Conservation (phyloP, 495 filamentous ascomycete species). For the Lichina pygmaea region DNA sequence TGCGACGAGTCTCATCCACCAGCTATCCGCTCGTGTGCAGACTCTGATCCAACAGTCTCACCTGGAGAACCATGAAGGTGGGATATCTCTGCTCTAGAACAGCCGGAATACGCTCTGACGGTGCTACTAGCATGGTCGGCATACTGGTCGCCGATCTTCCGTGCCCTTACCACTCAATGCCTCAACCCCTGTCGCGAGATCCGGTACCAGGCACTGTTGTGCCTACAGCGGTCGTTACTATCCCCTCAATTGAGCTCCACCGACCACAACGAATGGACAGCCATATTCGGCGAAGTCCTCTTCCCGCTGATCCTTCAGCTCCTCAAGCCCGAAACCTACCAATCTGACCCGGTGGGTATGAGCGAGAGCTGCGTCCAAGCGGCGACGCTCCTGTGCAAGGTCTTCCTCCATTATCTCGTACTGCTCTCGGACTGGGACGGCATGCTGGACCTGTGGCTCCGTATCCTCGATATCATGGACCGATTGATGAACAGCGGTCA, state of each 20-base stretch:
- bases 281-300: slow-evolving; percentile 81
- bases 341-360: slow-evolving; percentile 81
- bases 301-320: slow-evolving; percentile 80
- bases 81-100: background rate
- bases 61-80: slow-evolving; percentile 64
- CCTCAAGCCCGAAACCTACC: slow-evolving; percentile 87
- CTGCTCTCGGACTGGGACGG: slow-evolving; percentile 61
- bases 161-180: slow-evolving; percentile 65
- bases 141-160: slow-evolving; percentile 92
- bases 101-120: background rate
- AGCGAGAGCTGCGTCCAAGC: slow-evolving; percentile 82
- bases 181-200: slow-evolving; percentile 90
- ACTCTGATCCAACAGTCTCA: slow-evolving; percentile 77
- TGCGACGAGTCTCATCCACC: slow-evolving; percentile 53
- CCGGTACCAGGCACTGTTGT: slow-evolving; percentile 65
- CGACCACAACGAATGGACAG: slow-evolving; percentile 74
- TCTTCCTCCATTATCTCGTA: slow-evolving; percentile 83
- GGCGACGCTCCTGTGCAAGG: slow-evolving; percentile 73
- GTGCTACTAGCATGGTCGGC: slow-evolving; percentile 56
- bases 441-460: slow-evolving; percentile 83
- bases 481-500: slow-evolving; percentile 91
- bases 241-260: slow-evolving; percentile 50
- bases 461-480: slow-evolving; percentile 86
- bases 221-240: slow-evolving; percentile 61
- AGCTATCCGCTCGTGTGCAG: slow-evolving; percentile 56